Conservation (phyloP, 805 yeast species). For the Saccharomycopsis guyanensis region DNA sequence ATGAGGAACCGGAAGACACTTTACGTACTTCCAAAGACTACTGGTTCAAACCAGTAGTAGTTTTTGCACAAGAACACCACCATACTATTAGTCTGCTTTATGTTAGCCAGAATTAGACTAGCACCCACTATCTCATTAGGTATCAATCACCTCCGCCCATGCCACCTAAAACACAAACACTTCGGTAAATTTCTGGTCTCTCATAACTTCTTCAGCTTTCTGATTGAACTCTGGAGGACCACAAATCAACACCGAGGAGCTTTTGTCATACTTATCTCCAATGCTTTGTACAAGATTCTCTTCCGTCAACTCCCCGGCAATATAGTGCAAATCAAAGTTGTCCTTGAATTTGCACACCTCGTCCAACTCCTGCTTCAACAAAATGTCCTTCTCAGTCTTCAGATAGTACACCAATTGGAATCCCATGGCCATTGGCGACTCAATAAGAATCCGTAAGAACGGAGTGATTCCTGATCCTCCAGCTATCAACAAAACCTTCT, state of each 20-base stretch:
- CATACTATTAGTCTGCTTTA: no score
- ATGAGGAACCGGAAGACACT: no score
- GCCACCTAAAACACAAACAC: constrained; percentile 13
- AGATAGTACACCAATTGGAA: constrained; percentile 63
- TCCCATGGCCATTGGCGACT: constrained; percentile 59
- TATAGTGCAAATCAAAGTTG: constrained; percentile 51
- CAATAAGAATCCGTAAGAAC: constrained; percentile 69
- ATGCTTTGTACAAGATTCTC: constrained; percentile 27
- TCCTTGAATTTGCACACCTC: constrained; percentile 60
- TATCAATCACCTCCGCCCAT: no score
- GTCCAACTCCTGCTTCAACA: constrained; percentile 65
- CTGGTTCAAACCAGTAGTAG: no score
- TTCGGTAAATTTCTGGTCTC: constrained; percentile 48
- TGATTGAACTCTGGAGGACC: constrained; percentile 70
- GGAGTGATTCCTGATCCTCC: constrained; percentile 93
- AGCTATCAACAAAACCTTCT: constrained; percentile 61
- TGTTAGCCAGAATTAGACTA: no score
- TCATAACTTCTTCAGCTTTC: constrained; percentile 40
- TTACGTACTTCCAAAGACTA: no score
- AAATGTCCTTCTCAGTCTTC: constrained; percentile 68
- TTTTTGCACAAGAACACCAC: no score
- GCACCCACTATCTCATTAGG: no score
- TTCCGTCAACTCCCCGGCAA: constrained; percentile 52
- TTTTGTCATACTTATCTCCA: constrained; percentile 21
- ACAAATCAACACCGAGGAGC: constrained; percentile 59